phyloP scores from a whole-genome alignment of 805 yeast genomes.

The Nakazawaea ernobii region DNA sequence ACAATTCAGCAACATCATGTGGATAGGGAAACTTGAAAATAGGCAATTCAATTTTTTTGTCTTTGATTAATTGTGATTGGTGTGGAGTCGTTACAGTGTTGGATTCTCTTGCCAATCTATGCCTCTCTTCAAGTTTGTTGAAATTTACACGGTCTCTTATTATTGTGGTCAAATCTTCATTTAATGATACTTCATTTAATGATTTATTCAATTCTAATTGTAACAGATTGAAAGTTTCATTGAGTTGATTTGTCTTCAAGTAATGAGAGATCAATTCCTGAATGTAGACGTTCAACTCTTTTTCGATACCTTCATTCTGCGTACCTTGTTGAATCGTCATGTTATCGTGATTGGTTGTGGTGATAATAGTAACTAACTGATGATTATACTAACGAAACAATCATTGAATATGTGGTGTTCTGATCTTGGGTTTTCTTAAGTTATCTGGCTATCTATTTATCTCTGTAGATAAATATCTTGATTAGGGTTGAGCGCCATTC shows the following conservation, averaged over 20 bases:
- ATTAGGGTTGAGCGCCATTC: no score
- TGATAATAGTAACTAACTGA: no score
- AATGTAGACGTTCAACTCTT: slow-evolving; percentile 19
- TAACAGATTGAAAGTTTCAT: slow-evolving; percentile 40
- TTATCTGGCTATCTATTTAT: no score
- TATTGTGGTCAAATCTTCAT: slow-evolving; percentile 30
- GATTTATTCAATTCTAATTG: slow-evolving; percentile 39
- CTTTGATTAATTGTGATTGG: slow-evolving; percentile 17
- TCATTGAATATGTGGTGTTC: no score
- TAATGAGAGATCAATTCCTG: slow-evolving; percentile 51
- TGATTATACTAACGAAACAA: no score
- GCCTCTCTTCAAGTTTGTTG: slow-evolving; percentile 13
- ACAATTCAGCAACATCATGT: slow-evolving; percentile 8
- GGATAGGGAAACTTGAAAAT: slow-evolving; percentile 22
- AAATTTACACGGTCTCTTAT: slow-evolving; percentile 27
- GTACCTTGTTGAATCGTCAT: slow-evolving; percentile 12
- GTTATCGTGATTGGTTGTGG: no score
- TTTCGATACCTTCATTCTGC: slow-evolving; percentile 3
- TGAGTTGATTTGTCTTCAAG: slow-evolving; percentile 42
- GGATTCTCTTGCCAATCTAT: not conserved
- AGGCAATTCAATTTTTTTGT: slow-evolving; percentile 16
- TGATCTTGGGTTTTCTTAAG: no score
- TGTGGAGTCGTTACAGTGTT: slow-evolving; percentile 17
- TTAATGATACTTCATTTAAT: slow-evolving; percentile 20
- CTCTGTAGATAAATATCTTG: no score